Percentiles rank a stretch among this genome's conserved stretches.
These are phyloP conservation scores for Phylloporus arenicola DNA, from an alignment of 768 basidiomycete species.

Conservation along the genomic window DNA sequence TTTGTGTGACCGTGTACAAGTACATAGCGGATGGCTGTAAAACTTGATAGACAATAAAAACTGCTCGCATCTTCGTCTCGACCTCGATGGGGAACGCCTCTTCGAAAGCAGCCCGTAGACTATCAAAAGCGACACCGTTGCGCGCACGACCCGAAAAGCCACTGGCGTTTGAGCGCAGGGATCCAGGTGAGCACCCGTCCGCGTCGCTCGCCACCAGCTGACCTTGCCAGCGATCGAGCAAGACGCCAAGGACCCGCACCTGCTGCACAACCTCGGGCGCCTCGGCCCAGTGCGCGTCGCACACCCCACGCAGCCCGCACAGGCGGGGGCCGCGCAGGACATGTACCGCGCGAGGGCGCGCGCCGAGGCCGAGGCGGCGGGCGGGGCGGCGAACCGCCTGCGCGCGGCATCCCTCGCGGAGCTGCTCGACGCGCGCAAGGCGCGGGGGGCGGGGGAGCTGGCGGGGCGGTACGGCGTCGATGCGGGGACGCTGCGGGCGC, in stretches of 20 bases:
- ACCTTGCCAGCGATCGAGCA: slow-evolving; percentile 46
- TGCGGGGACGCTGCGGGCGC: slow-evolving; percentile 40
- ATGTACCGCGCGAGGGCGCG: slow-evolving; percentile 51
- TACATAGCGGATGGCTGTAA: slow-evolving; percentile 37
- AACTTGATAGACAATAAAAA: slow-evolving; percentile 32
- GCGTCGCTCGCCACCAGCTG: neutral
- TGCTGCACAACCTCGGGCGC: slow-evolving; percentile 56
- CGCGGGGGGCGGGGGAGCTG: slow-evolving; percentile 41
- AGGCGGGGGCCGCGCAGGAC: slow-evolving; percentile 31
- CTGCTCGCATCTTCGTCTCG: neutral
- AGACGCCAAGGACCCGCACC: slow-evolving; percentile 69
- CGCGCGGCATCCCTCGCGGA: slow-evolving; percentile 47
- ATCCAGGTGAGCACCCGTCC: slow-evolving; percentile 35
- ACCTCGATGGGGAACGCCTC: slow-evolving; percentile 51
- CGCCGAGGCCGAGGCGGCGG: slow-evolving; percentile 52
- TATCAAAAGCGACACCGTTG: slow-evolving; percentile 47
- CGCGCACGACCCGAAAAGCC: slow-evolving; percentile 18
- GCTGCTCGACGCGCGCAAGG: slow-evolving; percentile 62
- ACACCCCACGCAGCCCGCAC: slow-evolving; percentile 49
- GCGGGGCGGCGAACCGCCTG: slow-evolving; percentile 47
- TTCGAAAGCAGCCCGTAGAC: slow-evolving; percentile 55
- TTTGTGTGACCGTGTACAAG: slow-evolving; percentile 34
- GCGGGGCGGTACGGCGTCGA: slow-evolving; percentile 55
- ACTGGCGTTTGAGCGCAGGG: slow-evolving; percentile 47
- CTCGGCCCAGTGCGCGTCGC: slow-evolving; percentile 70